Base-by-base conservation (phyloP, 75 land plant genomes). In the Pseudotsuga menziesii region DNA sequence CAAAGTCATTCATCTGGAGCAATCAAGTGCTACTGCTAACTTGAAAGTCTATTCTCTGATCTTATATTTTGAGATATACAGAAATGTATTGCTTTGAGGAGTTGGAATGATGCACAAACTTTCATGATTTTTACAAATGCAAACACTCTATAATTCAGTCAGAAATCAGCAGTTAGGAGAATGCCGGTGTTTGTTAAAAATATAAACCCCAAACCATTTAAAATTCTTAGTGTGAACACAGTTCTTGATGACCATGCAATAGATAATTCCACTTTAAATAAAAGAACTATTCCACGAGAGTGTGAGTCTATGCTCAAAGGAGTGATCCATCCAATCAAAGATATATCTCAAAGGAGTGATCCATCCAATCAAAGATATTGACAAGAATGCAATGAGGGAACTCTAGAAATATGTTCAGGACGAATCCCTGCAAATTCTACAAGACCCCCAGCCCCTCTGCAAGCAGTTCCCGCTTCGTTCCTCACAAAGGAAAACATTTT, bases 381-480 rank as follows among this genome's bases (percentile, higher is more conserved):
- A 77, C 95, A 93, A 57, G 85, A 75, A 22, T 44, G 82, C 78
- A 84, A 29, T 22, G 61, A 69, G 13, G 90, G 86, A 16, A 84
- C 58, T 32, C 87, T 73, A 55, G 61, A 58, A 73, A 88, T 59
- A 74, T 83, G 63, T 14, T 87, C 86, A 15, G 75, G 83, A 55
- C 88, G 86, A 60, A 93, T 93, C 25, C 91, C 92, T 3, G 62
- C 86, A 56, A 88, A 93, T 77, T 88, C 93, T 11, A 93, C 76
- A 64, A 93, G 80, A 61, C 83, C 92, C 15, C 95, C 95, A 3
- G 90, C 78, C 4, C 93, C 92, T 27, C 78, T 88, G 70, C 94
- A 92, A 4, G 41, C 74, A 54, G 78, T 73, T 75, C 89, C 87
- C 3, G 83, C 90, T 58, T 90, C 88, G 64, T 88, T 90, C 81